These are phyloP conservation scores for Phytopythium vexans DNA, from an alignment of 352 stramenopile genomes.

Conservation along the genomic window DNA sequence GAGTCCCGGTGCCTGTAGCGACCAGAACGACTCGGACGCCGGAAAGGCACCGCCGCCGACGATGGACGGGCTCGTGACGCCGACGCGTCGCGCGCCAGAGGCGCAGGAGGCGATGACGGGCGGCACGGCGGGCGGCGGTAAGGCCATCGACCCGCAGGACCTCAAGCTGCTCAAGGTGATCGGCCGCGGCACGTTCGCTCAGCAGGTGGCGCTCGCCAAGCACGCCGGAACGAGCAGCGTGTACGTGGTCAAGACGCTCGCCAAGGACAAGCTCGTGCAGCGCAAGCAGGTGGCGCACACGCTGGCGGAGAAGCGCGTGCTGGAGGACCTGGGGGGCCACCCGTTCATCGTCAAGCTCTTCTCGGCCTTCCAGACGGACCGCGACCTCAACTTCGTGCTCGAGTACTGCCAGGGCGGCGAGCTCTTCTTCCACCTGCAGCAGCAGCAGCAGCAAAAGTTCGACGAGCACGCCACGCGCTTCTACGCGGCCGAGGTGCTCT, in stretches of 20 bases:
- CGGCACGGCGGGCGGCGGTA: not conserved
- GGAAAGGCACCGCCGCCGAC: too few relatives aligned
- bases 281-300: slow-evolving; percentile 82
- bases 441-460: slow-evolving; percentile 71
- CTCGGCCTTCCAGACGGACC: slow-evolving; percentile 68
- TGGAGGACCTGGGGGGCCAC: slow-evolving; percentile 56
- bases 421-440: slow-evolving; percentile 85
- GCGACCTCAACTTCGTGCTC: slow-evolving; percentile 80
- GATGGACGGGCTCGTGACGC: not conserved
- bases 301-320: slow-evolving; percentile 74
- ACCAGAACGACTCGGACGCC: too few relatives aligned
- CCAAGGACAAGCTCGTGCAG: slow-evolving; percentile 70
- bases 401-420: slow-evolving; percentile 84
- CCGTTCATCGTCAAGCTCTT: slow-evolving; percentile 81
- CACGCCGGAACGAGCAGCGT: slow-evolving; percentile 48
- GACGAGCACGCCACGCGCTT: slow-evolving; percentile 57
- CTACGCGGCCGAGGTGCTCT: slow-evolving; percentile 74
- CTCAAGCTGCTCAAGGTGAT: slow-evolving; percentile 85
- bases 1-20: not conserved
- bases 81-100: not conserved
- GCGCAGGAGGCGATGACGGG: not conserved
- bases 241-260: slow-evolving; percentile 80
- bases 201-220: slow-evolving; percentile 73
- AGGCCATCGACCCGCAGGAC: slow-evolving; percentile 53
- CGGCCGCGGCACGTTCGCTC: slow-evolving; percentile 77